A percentile compares a stretch with the other conserved stretches of the same genome.
phyloP scores from a whole-genome alignment of 78 protist species.

The Planoprotostelium fungivorum region DNA sequence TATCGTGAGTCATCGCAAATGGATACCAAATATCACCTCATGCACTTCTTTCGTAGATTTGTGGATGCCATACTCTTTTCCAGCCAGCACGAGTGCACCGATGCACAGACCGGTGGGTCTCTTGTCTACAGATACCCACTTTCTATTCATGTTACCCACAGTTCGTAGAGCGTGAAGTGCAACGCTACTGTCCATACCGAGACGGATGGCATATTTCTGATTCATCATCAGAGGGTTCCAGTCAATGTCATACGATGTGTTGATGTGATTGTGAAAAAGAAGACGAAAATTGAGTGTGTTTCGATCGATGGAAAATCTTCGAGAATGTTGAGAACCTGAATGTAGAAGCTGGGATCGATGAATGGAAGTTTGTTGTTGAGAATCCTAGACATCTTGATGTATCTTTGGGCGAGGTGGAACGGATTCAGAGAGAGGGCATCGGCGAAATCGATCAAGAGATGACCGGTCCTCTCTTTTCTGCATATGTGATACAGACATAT shows the following conservation, averaged over 20 bases:
- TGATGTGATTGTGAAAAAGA: background rate
- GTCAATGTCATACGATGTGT: background rate
- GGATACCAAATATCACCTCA: too few relatives aligned
- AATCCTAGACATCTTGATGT: background rate
- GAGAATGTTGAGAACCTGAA: too few relatives aligned
- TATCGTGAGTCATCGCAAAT: too few relatives aligned
- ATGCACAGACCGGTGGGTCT: background rate
- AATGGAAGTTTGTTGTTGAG: background rate
- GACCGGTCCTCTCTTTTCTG: background rate
- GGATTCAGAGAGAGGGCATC: background rate
- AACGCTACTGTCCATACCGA: background rate
- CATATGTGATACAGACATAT: background rate
- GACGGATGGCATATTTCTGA: background rate
- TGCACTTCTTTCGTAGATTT: background rate
- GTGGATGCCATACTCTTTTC: background rate
- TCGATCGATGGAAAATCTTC: too few relatives aligned
- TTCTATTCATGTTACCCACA: background rate
- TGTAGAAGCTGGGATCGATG: background rate
- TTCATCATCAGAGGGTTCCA: too few relatives aligned
- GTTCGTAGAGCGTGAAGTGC: background rate
- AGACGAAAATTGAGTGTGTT: too few relatives aligned
- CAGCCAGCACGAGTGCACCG: background rate
- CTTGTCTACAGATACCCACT: background rate
- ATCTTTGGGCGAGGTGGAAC: background rate
- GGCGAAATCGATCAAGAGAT: background rate